A percentile compares a stretch with the other conserved stretches of the same genome.
These are phyloP conservation scores for Sclerotinia nivalis DNA, from an alignment of 2,329 filamentous ascomycete genomes.

Conservation along the genomic window DNA sequence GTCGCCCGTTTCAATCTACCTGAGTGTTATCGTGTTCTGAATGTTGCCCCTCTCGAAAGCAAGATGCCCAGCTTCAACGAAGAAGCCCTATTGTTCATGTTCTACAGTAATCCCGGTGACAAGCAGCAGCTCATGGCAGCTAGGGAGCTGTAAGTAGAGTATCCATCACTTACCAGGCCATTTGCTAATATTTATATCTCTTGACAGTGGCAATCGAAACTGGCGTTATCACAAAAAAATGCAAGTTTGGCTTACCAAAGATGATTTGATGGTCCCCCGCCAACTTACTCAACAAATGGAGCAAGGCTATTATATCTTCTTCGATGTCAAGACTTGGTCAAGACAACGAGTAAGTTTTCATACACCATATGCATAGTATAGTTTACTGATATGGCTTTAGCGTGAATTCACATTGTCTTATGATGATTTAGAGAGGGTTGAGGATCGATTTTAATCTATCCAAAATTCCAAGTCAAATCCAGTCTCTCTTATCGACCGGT, in stretches of 20 bases:
- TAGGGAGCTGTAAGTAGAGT: constrained; percentile 56
- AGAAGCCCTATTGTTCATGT: constrained; percentile 69
- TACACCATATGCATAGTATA: neutral
- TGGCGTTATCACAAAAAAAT: constrained; percentile 71
- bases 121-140: constrained; percentile 64
- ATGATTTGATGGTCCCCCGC: constrained; percentile 64
- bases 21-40: constrained; percentile 67
- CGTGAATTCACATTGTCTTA: constrained; percentile 63
- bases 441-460: constrained; percentile 29
- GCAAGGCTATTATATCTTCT: constrained; percentile 66
- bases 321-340: constrained; percentile 62
- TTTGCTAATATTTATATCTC: constrained; percentile 21
- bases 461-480: neutral
- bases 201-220: constrained; percentile 58
- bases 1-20: constrained; percentile 60
- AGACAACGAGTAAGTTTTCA: constrained; percentile 58
- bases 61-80: constrained; percentile 69
- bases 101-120: constrained; percentile 65
- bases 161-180: neutral
- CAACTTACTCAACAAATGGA: constrained; percentile 59
- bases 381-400: constrained; percentile 42
- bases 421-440: constrained; percentile 57
- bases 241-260: constrained; percentile 67
- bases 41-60: constrained; percentile 64
- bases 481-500: neutral